Base-by-base conservation (phyloP, 1,284 basidiomycete genomes). In the Butyriboletus appendiculatus region DNA sequence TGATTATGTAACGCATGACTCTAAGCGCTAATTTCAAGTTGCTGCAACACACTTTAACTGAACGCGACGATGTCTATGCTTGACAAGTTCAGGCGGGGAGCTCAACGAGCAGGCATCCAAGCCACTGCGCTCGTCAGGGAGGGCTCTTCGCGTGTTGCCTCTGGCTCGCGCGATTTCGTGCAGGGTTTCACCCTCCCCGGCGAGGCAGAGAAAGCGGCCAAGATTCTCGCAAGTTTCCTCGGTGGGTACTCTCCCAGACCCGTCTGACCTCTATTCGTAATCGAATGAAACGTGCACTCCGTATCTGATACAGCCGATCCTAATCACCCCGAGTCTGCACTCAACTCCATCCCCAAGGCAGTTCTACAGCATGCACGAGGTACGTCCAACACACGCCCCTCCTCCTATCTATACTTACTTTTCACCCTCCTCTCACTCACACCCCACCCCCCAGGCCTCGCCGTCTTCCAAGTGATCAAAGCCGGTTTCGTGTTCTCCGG, bases 401-500 rank as follows among this genome's bases (percentile, higher is more conserved):
- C 41, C 8, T 12, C 15, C 7, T 10, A 18, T 34, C 26, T 45
- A 39, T 22, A 47, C 47, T 52, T 53, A 33, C 34, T 48, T 5
- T 48, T 34, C 38, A 44, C 26, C 46, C 26, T n/a, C 46, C 26
- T n/a, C 43, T 5, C 24, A 22, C 40, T 15, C 11, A 24, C 32
- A 4, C 24, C 30, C 43, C 14, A 5, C 16, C 5, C 16, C 41
- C 45, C 61, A 94, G 93, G 95, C 52, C 86, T 99, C 52, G 96
- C 96, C 30, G 82, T 98, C 57, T 98, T 98, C 81, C 94, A 94
- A 62, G 94, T 98, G 26, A 75, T 98, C 70, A 92, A 93, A 72
- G 94, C 93, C 7, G 95, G 96, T 2, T 98, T 98, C 76, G 86
- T 98, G 53, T 97, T 98, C 80, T 95, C 92, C 10, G 96, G 94